Conservation (phyloP, 2,329 filamentous ascomycete genomes). For the Monilinia fructicola region DNA sequence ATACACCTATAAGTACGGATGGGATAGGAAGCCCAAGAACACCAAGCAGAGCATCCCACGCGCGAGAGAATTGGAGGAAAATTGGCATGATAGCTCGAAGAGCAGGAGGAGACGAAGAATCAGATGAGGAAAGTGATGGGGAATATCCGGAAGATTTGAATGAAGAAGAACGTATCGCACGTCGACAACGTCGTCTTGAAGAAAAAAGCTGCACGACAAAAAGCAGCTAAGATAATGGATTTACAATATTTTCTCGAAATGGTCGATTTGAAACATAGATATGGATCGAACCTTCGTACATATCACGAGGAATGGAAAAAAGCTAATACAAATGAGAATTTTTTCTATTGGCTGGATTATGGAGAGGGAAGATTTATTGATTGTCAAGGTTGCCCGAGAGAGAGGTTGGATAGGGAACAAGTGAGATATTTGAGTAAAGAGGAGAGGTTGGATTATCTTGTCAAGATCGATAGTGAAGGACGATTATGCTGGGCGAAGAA, state of each 20-base stretch:
- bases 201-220: constrained; percentile 59
- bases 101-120: constrained; percentile 66
- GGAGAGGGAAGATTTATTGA: constrained; percentile 73
- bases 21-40: constrained; percentile 8
- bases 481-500: constrained; percentile 87
- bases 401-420: constrained; percentile 72
- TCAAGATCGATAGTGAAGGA: constrained; percentile 71
- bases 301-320: constrained; percentile 87
- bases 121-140: constrained; percentile 30
- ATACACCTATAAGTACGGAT: constrained; percentile 20
- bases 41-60: constrained; percentile 37
- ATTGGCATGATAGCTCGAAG: constrained; percentile 67
- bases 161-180: constrained; percentile 44
- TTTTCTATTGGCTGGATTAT: constrained; percentile 90
- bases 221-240: constrained; percentile 76
- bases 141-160: constrained; percentile 32
- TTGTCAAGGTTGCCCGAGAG: constrained; percentile 69
- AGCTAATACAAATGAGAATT: constrained; percentile 76
- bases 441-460: constrained; percentile 78
- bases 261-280: constrained; percentile 83
- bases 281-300: constrained; percentile 60
- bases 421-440: constrained; percentile 82
- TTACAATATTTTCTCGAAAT: constrained; percentile 82
- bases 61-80: constrained; percentile 73
- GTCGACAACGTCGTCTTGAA: constrained; percentile 47